A percentile compares a stretch with the other conserved stretches of the same genome.
Evolutionary conservation across 2,329 filamentous ascomycete genomes (phyloP).

Genomic region (Fusarium sp.): DNA sequence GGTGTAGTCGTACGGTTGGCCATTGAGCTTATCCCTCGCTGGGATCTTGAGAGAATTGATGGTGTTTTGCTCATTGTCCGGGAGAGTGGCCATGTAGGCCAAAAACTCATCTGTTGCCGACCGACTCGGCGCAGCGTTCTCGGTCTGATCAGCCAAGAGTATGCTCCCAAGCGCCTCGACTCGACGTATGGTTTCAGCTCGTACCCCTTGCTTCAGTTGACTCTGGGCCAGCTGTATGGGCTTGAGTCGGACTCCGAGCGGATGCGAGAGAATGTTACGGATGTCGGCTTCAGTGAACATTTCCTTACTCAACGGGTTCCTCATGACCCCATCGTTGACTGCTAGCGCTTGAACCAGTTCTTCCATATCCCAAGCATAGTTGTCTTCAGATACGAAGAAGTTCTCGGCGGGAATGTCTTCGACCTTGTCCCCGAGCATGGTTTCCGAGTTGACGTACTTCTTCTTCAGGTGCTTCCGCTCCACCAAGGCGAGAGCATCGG

Average conservation of each 20-base stretch:
- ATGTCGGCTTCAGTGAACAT: slow-evolving; percentile 4
- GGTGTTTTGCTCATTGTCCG: neutral
- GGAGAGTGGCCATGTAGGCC: neutral
- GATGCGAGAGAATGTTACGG: neutral
- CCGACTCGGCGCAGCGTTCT: slow-evolving; percentile 1
- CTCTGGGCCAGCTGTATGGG: slow-evolving; percentile 1
- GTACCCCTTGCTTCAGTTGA: neutral
- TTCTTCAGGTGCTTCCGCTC: slow-evolving; percentile 2
- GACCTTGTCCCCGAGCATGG: neutral
- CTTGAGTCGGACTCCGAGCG: neutral
- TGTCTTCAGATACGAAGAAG: slow-evolving; percentile 1
- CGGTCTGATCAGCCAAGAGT: neutral
- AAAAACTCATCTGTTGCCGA: slow-evolving; percentile 2
- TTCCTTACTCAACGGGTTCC: slow-evolving; percentile 1
- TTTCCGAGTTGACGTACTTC: slow-evolving; percentile 3
- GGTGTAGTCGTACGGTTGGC: neutral
- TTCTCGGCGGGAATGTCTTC: neutral
- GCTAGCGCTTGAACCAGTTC: neutral
- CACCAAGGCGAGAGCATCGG: neutral
- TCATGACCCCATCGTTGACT: slow-evolving; percentile 2
- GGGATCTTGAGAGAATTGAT: slow-evolving; percentile 5
- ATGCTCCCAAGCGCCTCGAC: neutral
- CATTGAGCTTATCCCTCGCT: neutral
- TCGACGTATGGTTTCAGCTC: neutral
- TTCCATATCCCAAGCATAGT: slow-evolving; percentile 1